These are phyloP conservation scores for Colletotrichum higginsianum DNA, from an alignment of 2,329 filamentous ascomycete species.

Conservation along the genomic window DNA sequence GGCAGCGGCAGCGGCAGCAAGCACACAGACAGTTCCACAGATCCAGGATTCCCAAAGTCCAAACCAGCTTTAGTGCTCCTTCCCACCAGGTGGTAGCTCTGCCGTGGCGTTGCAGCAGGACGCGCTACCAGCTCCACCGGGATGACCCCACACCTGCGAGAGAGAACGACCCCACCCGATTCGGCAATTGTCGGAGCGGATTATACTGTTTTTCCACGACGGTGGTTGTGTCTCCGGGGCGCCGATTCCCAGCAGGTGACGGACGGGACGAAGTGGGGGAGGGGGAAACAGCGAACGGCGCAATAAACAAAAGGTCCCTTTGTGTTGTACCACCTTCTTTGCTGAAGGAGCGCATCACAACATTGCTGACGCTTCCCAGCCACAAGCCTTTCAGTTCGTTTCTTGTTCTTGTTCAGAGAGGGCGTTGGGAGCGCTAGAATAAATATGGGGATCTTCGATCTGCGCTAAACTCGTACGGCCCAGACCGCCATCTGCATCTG, in stretches of 20 bases:
- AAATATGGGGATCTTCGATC: conserved; percentile 15
- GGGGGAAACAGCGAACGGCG: not conserved
- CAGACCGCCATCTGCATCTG: conserved; percentile 35
- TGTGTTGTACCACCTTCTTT: not conserved
- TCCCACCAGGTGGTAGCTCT: conserved; percentile 15
- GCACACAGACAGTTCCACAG: conserved; percentile 16
- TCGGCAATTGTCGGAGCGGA: conserved; percentile 36
- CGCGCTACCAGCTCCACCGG: conserved; percentile 20
- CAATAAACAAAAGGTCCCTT: not conserved
- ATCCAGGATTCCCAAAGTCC: not conserved
- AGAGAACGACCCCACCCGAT: conserved; percentile 5
- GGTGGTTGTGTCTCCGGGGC: no score
- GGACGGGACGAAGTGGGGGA: not conserved
- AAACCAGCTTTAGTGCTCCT: conserved; percentile 10
- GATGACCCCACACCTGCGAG: conserved; percentile 12
- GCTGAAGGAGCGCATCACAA: not conserved
- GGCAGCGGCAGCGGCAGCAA: conserved; percentile 12
- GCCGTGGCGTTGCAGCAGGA: conserved; percentile 28
- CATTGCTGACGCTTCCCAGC: not conserved
- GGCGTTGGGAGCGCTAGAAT: conserved; percentile 19
- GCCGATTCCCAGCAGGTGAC: not conserved
- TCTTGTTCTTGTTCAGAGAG: no score
- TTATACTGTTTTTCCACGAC: not conserved
- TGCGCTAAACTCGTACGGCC: conserved; percentile 18
- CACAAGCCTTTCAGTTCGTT: not conserved